Evolutionary conservation across 2,329 filamentous ascomycete species (phyloP).

Genomic region (Stemphylium vesicarium): DNA sequence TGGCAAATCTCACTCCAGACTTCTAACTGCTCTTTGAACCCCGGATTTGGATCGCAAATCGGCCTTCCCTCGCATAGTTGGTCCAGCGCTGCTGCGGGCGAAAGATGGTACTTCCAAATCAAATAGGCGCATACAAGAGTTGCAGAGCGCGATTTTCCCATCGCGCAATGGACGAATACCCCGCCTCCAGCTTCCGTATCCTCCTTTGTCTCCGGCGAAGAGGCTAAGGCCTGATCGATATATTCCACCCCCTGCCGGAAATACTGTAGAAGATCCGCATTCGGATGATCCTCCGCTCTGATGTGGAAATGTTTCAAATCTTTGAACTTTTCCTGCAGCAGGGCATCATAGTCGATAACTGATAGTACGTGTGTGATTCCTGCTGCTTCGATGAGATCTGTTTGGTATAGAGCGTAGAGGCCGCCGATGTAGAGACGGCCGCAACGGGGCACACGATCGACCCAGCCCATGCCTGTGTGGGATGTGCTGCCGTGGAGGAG

Average conservation of each 20-base stretch:
- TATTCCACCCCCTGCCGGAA: slow-evolving; percentile 30
- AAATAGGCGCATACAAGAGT: slow-evolving; percentile 43
- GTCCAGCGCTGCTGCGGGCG: slow-evolving; percentile 27
- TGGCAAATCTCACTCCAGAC: slow-evolving; percentile 40
- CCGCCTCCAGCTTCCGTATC: slow-evolving; percentile 16
- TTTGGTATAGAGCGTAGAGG: slow-evolving; percentile 51
- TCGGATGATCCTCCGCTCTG: slow-evolving; percentile 42
- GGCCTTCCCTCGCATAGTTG: slow-evolving; percentile 42
- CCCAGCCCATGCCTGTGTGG: slow-evolving; percentile 46
- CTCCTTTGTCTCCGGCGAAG: not conserved
- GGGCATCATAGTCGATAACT: slow-evolving; percentile 43
- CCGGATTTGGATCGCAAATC: slow-evolving; percentile 43
- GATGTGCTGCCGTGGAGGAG: slow-evolving; percentile 40
- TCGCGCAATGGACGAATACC: slow-evolving; percentile 46
- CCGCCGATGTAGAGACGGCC: slow-evolving; percentile 51
- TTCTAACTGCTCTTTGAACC: slow-evolving; percentile 44
- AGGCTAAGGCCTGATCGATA: slow-evolving; percentile 31
- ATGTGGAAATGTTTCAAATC: slow-evolving; percentile 42
- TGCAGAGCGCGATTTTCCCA: slow-evolving; percentile 44
- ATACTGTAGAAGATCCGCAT: slow-evolving; percentile 37
- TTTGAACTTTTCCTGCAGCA: slow-evolving; percentile 32
- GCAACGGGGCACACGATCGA: slow-evolving; percentile 47
- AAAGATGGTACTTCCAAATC: slow-evolving; percentile 36
- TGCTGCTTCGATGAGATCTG: slow-evolving; percentile 40
- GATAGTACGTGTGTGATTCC: slow-evolving; percentile 44